These are phyloP conservation scores for Trichoderma breve DNA, from an alignment of 2,329 filamentous ascomycete genomes.

Conservation along the genomic window DNA sequence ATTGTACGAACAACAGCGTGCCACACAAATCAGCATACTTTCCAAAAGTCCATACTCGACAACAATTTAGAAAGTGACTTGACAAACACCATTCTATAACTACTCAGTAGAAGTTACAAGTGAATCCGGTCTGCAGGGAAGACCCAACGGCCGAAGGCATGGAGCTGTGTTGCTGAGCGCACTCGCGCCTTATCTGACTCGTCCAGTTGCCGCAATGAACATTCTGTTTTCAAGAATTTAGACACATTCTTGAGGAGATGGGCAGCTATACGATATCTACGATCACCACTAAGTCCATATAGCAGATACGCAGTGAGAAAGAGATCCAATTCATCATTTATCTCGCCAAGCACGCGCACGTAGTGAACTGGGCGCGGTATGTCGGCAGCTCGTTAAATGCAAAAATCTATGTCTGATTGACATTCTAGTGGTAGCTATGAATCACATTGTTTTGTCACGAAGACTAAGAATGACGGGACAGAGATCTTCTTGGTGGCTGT, in stretches of 20 bases:
- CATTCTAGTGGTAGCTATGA: background rate
- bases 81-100: constrained; percentile 30
- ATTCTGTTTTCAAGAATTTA: constrained; percentile 10
- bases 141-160: constrained; percentile 28
- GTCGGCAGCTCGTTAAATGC: background rate
- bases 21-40: background rate
- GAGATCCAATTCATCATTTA: background rate
- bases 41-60: constrained; percentile 27
- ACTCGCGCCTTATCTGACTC: constrained; percentile 24
- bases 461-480: background rate
- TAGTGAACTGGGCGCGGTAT: background rate
- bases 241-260: background rate
- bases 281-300: background rate
- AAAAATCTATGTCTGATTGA: background rate
- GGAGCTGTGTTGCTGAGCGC: constrained; percentile 28
- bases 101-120: constrained; percentile 31
- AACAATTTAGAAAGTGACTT: constrained; percentile 38
- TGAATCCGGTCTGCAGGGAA: constrained; percentile 33
- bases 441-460: background rate
- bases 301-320: background rate
- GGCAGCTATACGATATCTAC: background rate
- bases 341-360: background rate
- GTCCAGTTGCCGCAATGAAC: constrained; percentile 21
- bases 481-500: background rate
- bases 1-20: background rate